phyloP scores from a whole-genome alignment of 345 rosid genomes.

The Turnera subulata region DNA sequence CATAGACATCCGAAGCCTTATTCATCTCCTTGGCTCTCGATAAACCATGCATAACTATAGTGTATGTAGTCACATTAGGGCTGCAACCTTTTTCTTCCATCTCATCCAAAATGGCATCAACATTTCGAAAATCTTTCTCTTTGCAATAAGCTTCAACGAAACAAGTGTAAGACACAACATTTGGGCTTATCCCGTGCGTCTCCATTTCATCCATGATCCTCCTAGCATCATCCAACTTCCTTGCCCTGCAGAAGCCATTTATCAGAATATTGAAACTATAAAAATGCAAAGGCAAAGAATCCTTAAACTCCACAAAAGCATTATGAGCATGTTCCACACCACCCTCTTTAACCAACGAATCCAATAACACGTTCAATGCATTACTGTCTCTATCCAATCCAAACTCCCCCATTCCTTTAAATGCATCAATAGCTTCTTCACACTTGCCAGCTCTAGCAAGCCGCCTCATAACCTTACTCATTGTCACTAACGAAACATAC shows the following conservation, averaged over 20 bases:
- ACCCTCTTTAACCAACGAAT: constrained; percentile 68
- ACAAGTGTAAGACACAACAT: constrained; percentile 61
- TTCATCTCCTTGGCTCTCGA: constrained; percentile 62
- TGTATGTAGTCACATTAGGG: constrained; percentile 58
- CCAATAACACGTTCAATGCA: constrained; percentile 60
- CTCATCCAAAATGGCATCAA: constrained; percentile 47
- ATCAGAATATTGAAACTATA: constrained; percentile 56
- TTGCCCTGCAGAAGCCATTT: constrained; percentile 78
- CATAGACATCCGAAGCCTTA: constrained; percentile 61
- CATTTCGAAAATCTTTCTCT: constrained; percentile 67
- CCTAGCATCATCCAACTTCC: no score
- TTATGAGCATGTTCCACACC: constrained; percentile 62
- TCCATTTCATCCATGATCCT: constrained; percentile 67
- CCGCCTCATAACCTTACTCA: no score
- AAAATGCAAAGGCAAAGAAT: constrained; percentile 26
- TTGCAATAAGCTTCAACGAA: constrained; percentile 62
- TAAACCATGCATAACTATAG: constrained; percentile 63
- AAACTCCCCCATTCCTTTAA: constrained; percentile 47
- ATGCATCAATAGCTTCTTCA: constrained; percentile 54
- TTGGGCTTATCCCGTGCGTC: constrained; percentile 40
- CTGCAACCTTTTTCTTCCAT: constrained; percentile 60
- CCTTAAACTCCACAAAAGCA: constrained; percentile 42
- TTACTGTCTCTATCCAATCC: constrained; percentile 42
- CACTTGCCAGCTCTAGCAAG: constrained; percentile 53
- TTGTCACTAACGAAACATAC: constrained; percentile 50